These are phyloP conservation scores for Ustanciosporium gigantosporum DNA, from an alignment of 1,284 basidiomycete genomes.

Conservation along the genomic window DNA sequence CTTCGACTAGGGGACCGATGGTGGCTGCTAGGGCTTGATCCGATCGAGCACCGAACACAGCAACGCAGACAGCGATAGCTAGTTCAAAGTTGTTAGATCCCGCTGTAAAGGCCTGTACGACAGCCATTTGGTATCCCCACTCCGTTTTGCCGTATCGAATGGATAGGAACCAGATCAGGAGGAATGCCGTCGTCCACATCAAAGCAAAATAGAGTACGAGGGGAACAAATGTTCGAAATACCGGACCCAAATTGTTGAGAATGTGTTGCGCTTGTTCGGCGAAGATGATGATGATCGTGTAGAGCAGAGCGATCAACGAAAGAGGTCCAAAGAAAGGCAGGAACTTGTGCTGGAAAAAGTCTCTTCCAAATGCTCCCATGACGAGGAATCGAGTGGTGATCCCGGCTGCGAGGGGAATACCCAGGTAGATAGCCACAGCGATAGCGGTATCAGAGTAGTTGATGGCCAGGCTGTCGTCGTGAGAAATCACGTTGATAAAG, in stretches of 20 bases:
- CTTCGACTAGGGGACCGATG: slow-evolving; percentile 57
- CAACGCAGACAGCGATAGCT: slow-evolving; percentile 80
- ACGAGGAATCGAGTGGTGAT: slow-evolving; percentile 71
- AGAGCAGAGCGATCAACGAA: slow-evolving; percentile 66
- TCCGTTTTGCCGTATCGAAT: slow-evolving; percentile 39
- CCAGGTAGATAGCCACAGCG: slow-evolving; percentile 69
- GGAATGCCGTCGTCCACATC: slow-evolving; percentile 75
- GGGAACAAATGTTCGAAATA: slow-evolving; percentile 68
- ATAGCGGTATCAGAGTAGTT: slow-evolving; percentile 74
- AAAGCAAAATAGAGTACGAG: slow-evolving; percentile 73
- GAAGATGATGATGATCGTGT: slow-evolving; percentile 77
- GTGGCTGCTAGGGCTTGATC: slow-evolving; percentile 44
- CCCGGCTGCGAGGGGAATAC: slow-evolving; percentile 72
- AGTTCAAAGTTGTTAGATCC: slow-evolving; percentile 66
- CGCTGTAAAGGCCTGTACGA: slow-evolving; percentile 64
- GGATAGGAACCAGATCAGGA: slow-evolving; percentile 62
- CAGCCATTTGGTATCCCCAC: slow-evolving; percentile 61
- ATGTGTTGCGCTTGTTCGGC: slow-evolving; percentile 67
- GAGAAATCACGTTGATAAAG: slow-evolving; percentile 73
- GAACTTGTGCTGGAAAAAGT: slow-evolving; percentile 68
- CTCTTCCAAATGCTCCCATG: slow-evolving; percentile 64
- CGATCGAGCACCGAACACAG: slow-evolving; percentile 66
- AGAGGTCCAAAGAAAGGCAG: slow-evolving; percentile 73
- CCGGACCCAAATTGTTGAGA: slow-evolving; percentile 45
- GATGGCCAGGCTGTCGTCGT: slow-evolving; percentile 64